Evolutionary conservation across 2,329 filamentous ascomycete species (phyloP).

Genomic region (Alternaria triticina): DNA sequence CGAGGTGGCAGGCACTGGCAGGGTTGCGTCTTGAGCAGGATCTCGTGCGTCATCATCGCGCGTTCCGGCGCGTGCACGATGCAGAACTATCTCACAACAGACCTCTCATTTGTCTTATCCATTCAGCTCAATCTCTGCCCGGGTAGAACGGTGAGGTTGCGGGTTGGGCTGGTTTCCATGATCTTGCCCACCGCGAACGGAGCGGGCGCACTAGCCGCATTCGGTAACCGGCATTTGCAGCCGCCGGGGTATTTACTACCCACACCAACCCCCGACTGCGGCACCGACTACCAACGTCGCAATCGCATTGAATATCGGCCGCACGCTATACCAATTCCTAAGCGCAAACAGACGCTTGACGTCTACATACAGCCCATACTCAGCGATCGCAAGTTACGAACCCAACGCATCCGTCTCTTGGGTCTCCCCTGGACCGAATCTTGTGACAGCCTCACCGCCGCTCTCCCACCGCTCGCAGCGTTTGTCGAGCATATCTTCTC

Average conservation of each 20-base stretch:
- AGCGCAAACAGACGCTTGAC: background rate
- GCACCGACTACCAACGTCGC: background rate
- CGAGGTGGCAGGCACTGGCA: no score
- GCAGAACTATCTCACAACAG: background rate
- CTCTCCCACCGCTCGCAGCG: background rate
- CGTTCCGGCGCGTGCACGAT: background rate
- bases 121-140: background rate
- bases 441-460: background rate
- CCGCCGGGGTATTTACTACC: background rate
- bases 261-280: background rate
- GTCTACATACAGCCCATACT: background rate
- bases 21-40: background rate
- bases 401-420: background rate
- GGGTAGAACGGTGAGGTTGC: background rate
- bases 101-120: background rate
- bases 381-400: background rate
- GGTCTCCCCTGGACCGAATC: background rate
- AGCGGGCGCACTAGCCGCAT: background rate
- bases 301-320: background rate
- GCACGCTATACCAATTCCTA: background rate
- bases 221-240: background rate
- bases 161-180: background rate
- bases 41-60: background rate
- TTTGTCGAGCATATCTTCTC: background rate
- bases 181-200: background rate